Conservation (phyloP, 352 stramenopile genomes). For the Pelagophyceae sp. region DNA sequence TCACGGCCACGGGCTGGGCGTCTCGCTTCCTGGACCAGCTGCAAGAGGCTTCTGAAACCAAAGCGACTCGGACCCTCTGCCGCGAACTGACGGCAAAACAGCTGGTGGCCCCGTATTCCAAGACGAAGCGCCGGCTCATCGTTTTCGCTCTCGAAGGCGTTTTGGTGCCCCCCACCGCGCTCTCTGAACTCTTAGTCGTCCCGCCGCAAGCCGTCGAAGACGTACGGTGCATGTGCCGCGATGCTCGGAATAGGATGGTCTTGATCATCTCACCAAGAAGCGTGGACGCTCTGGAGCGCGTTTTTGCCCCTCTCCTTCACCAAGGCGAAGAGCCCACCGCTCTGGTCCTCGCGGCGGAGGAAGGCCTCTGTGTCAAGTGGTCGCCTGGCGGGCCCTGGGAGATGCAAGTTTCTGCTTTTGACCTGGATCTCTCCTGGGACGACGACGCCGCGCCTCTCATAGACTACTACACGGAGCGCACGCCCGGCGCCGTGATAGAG, state of each 20-base stretch:
- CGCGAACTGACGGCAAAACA: background rate
- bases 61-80: background rate
- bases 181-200: conserved; percentile 32
- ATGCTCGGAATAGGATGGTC: conserved; percentile 26
- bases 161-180: conserved; percentile 22
- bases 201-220: background rate
- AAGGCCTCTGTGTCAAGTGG: conserved; percentile 30
- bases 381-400: conserved; percentile 24
- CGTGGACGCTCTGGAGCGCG: conserved; percentile 25
- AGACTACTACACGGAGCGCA: conserved; percentile 36
- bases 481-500: conserved; percentile 30
- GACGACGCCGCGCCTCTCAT: conserved; percentile 27
- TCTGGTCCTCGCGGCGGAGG: conserved; percentile 32
- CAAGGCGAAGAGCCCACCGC: conserved; percentile 20
- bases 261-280: conserved; percentile 29
- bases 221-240: background rate
- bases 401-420: conserved; percentile 16
- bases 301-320: background rate
- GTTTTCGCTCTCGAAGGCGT: conserved; percentile 24
- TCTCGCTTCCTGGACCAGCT: conserved; percentile 31
- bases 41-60: conserved; percentile 22
- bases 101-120: background rate
- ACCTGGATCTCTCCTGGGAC: conserved; percentile 25
- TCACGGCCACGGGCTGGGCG: conserved; percentile 30
- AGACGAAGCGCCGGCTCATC: background rate